Percentiles rank a stretch among this genome's conserved stretches.
phyloP scores from a whole-genome alignment of 768 basidiomycete species.

The Rhizopogon vulgaris region DNA sequence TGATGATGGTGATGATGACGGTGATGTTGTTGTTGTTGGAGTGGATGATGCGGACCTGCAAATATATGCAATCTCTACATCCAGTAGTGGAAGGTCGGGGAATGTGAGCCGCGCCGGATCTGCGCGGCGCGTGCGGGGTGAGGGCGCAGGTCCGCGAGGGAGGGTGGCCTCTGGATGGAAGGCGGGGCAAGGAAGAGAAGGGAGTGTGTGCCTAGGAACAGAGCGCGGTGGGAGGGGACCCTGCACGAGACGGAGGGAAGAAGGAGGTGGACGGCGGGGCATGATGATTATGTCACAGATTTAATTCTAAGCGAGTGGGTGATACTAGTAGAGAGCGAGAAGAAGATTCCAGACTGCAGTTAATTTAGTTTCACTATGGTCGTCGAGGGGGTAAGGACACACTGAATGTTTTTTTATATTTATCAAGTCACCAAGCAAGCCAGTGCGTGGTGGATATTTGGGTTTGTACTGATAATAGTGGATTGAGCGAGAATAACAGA shows the following conservation, averaged over 20 bases:
- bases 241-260: slow-evolving; percentile 52
- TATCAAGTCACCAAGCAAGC: neutral
- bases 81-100: slow-evolving; percentile 19
- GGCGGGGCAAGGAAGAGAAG: slow-evolving; percentile 55
- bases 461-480: neutral
- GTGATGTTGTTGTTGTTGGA: slow-evolving; percentile 4
- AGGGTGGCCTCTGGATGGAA: slow-evolving; percentile 31
- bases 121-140: slow-evolving; percentile 12
- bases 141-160: slow-evolving; percentile 14
- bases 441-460: neutral
- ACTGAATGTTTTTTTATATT: neutral
- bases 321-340: neutral
- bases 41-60: slow-evolving; percentile 8
- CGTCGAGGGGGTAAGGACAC: neutral
- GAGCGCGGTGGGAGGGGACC: slow-evolving; percentile 62
- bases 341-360: neutral
- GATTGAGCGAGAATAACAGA: too few species aligned
- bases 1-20: slow-evolving; percentile 9
- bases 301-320: neutral
- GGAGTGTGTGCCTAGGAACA: slow-evolving; percentile 57
- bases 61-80: slow-evolving; percentile 14
- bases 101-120: slow-evolving; percentile 5
- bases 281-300: slow-evolving; percentile 26
- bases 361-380: neutral
- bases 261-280: slow-evolving; percentile 65